Evolutionary conservation across 345 rosid genomes (phyloP).

Genomic region (Toxicodendron radicans): DNA sequence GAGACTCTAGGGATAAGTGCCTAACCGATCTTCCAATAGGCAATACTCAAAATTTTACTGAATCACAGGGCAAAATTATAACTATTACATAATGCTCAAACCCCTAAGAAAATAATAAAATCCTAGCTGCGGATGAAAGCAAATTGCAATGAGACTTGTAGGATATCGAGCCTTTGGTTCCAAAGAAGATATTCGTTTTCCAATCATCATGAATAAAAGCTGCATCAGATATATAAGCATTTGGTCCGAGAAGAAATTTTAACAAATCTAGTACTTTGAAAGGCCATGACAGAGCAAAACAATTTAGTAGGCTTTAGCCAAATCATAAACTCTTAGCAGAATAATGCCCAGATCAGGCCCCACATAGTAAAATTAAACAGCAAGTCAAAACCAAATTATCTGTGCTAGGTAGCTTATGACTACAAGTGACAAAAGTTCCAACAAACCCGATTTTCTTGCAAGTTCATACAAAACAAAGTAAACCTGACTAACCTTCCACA

Average conservation of each 20-base stretch:
- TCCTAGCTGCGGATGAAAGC: background rate
- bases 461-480: background rate
- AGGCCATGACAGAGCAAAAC: no score
- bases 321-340: no score
- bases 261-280: no score
- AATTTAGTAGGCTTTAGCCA: no score
- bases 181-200: background rate
- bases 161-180: background rate
- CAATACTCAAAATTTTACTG: background rate
- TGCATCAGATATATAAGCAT: background rate
- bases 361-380: no score
- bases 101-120: background rate
- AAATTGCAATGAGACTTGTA: background rate
- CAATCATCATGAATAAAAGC: background rate
- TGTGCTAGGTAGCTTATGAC: no score
- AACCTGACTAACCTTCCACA: constrained; percentile 71
- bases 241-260: no score
- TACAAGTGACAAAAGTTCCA: no score
- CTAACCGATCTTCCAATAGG: background rate
- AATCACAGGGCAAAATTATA: background rate
- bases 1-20: background rate
- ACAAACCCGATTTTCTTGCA: background rate
- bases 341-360: no score
- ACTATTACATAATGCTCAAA: background rate
- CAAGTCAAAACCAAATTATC: no score